Evolutionary conservation across 2,329 filamentous ascomycete genomes (phyloP).

Genomic region (Fonsecaea monophora): DNA sequence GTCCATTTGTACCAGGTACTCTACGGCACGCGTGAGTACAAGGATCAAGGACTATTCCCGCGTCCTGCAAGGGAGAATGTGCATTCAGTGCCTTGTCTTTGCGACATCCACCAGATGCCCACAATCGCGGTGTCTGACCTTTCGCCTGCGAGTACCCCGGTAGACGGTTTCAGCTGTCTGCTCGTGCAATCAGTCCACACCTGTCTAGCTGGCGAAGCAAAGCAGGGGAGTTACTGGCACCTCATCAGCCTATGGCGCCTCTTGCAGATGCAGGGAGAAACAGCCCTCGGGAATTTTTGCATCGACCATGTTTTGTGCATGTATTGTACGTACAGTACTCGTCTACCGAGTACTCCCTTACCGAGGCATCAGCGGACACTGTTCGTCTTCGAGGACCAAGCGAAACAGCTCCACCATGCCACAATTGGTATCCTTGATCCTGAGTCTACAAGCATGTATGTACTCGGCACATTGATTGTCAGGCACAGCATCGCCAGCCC

Average conservation of each 20-base stretch:
- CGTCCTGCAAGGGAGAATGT: not conserved
- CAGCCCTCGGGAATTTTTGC: constrained; percentile 1
- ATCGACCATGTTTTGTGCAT: not conserved
- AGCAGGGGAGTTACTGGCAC: not conserved
- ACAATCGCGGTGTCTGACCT: not conserved
- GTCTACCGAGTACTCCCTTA: not conserved
- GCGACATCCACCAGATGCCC: not conserved
- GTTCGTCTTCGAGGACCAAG: not conserved
- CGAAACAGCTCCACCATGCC: constrained; percentile 1
- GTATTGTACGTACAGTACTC: too few species aligned
- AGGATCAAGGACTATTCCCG: not conserved
- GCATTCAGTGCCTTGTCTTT: not conserved
- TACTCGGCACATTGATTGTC: too few species aligned
- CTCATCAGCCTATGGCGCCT: not conserved
- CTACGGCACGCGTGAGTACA: not conserved
- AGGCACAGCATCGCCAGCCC: not conserved
- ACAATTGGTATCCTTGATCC: constrained; percentile 15
- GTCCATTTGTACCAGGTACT: not conserved
- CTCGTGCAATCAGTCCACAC: not conserved
- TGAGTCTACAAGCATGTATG: not conserved
- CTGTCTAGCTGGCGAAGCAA: too few species aligned
- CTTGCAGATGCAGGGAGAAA: not conserved
- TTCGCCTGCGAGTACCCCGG: not conserved
- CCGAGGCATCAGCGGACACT: constrained; percentile 3
- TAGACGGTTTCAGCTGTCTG: constrained; percentile 5